These are phyloP conservation scores for Cordyceps cateniannulata DNA, from an alignment of 2,329 filamentous ascomycete genomes.

Conservation along the genomic window DNA sequence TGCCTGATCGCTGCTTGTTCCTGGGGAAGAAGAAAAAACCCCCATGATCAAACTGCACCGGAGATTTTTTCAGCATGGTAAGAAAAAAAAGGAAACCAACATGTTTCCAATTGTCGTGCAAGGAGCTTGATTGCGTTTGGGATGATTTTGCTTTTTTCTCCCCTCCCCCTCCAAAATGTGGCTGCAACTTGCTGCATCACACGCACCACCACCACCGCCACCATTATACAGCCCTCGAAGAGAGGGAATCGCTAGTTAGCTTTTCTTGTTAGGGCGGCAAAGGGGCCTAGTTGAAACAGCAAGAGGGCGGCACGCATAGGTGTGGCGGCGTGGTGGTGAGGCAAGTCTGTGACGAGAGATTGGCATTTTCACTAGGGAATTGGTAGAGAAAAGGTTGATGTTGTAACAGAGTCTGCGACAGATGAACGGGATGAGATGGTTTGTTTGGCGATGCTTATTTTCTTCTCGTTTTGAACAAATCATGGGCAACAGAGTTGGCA, in stretches of 20 bases:
- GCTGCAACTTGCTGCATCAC: not conserved
- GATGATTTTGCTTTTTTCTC: not conserved
- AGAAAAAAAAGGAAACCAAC: not conserved
- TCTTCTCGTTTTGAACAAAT: not conserved
- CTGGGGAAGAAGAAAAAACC: not conserved
- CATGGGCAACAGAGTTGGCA: not conserved
- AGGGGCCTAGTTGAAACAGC: not conserved
- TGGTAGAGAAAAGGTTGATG: not conserved
- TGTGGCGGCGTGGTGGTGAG: not conserved
- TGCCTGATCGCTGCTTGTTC: not conserved
- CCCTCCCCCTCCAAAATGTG: not conserved
- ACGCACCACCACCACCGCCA: not conserved
- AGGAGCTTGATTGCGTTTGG: not conserved
- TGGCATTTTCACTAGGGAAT: not conserved
- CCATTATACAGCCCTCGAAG: not conserved
- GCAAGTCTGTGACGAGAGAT: not conserved
- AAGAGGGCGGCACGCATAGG: not conserved
- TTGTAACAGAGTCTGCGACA: not conserved
- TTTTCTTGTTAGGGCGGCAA: not conserved
- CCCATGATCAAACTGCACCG: not conserved
- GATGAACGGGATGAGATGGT: not conserved
- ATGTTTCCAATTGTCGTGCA: not conserved
- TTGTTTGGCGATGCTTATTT: no score
- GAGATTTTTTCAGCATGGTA: not conserved
- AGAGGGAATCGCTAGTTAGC: not conserved